Percentiles rank a stretch among this genome's conserved stretches.
phyloP scores from a whole-genome alignment of 306 rosid species.

The Castanospermum australe region DNA sequence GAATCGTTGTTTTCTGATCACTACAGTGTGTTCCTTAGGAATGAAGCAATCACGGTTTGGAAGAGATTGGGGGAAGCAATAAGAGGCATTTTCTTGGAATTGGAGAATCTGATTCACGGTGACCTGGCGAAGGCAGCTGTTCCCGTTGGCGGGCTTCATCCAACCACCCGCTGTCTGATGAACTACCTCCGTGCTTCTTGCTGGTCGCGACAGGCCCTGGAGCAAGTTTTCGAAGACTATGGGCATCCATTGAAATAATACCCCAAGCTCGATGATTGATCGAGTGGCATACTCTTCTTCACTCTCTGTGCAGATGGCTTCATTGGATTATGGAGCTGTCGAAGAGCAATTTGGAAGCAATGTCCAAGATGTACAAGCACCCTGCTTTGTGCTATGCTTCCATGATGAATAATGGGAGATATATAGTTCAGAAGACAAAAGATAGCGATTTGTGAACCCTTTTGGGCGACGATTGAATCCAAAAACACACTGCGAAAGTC shows the following conservation, averaged over 20 bases:
- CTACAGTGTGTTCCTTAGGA: conserved; percentile 53
- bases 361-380: not conserved
- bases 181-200: conserved; percentile 68
- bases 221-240: conserved; percentile 59
- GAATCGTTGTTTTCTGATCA: conserved; percentile 59
- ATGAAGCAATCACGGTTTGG: conserved; percentile 64
- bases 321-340: not conserved
- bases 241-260: conserved; percentile 34
- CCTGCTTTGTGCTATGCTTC: not conserved
- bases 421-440: not conserved
- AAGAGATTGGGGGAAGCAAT: conserved; percentile 74
- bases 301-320: no score
- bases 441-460: no score
- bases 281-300: not conserved
- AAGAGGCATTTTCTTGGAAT: conserved; percentile 63
- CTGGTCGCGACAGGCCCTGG: conserved; percentile 56
- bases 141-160: conserved; percentile 74
- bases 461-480: not conserved
- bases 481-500: not conserved
- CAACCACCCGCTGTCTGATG: conserved; percentile 75
- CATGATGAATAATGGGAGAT: not conserved
- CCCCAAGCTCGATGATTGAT: conserved; percentile 45
- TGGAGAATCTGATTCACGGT: conserved; percentile 63
- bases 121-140: conserved; percentile 62
- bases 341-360: not conserved